phyloP scores from a whole-genome alignment of 2,329 filamentous ascomycete genomes.

The Fusarium aywerte region DNA sequence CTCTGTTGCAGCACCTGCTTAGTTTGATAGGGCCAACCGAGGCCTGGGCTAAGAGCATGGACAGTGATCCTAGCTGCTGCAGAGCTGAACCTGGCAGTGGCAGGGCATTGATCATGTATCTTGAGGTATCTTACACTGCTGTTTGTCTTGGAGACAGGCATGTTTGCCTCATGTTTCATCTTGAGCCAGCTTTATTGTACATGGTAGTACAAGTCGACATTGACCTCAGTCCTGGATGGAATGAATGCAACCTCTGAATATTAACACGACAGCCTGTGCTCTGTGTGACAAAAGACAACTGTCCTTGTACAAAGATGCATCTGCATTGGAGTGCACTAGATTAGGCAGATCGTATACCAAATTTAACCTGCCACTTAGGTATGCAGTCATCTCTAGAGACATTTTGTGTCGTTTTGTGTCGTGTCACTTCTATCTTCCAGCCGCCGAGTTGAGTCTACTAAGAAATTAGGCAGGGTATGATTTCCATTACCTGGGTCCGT shows the following conservation, averaged over 20 bases:
- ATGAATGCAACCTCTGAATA: constrained; percentile 5
- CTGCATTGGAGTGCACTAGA: constrained; percentile 3
- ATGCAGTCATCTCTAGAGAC: constrained; percentile 19
- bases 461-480: constrained; percentile 20
- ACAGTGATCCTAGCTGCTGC: constrained; percentile 11
- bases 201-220: constrained; percentile 1
- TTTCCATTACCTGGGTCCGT: constrained; percentile 19
- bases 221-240: constrained; percentile 4
- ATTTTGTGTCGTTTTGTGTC: background rate
- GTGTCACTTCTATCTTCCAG: background rate
- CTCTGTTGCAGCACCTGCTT: constrained; percentile 20
- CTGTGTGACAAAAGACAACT: background rate
- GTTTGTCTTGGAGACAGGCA: background rate
- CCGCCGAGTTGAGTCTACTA: background rate
- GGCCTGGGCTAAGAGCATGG: constrained; percentile 11
- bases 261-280: constrained; percentile 1
- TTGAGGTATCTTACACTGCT: constrained; percentile 15
- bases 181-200: constrained; percentile 13
- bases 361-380: constrained; percentile 29
- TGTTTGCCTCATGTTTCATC: constrained; percentile 22
- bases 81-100: constrained; percentile 30
- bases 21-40: constrained; percentile 40
- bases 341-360: constrained; percentile 21
- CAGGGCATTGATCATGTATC: constrained; percentile 14
- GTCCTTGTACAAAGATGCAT: constrained; percentile 11